These are phyloP conservation scores for Tilletia caries DNA, from an alignment of 1,284 basidiomycete species.

Conservation along the genomic window DNA sequence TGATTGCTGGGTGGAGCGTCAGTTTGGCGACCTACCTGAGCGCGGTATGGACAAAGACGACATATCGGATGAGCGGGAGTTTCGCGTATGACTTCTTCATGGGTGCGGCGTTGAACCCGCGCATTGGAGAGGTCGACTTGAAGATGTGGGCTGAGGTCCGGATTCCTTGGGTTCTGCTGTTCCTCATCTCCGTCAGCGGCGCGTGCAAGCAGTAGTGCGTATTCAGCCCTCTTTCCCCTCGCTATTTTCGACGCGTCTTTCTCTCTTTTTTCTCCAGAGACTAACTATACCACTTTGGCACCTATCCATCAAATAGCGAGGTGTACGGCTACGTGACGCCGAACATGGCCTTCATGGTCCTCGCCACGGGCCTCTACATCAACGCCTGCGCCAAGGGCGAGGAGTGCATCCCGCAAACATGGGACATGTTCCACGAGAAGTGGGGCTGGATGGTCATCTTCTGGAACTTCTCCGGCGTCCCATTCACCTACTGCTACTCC, in stretches of 20 bases:
- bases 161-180: slow-evolving; percentile 94
- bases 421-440: slow-evolving; percentile 60
- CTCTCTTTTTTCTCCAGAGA: neutral
- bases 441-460: slow-evolving; percentile 53
- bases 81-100: slow-evolving; percentile 71
- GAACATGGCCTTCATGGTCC: slow-evolving; percentile 94
- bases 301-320: slow-evolving; percentile 56
- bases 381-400: slow-evolving; percentile 72
- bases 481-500: slow-evolving; percentile 80
- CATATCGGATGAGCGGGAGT: slow-evolving; percentile 80
- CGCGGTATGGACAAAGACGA: slow-evolving; percentile 46
- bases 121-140: slow-evolving; percentile 86
- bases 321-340: slow-evolving; percentile 85
- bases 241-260: neutral
- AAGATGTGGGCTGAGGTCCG: slow-evolving; percentile 99
- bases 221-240: neutral
- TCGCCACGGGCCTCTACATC: slow-evolving; percentile 92
- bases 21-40: slow-evolving; percentile 47
- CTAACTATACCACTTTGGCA: neutral
- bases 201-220: slow-evolving; percentile 81
- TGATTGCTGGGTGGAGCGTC: slow-evolving; percentile 79
- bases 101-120: slow-evolving; percentile 91
- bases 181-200: slow-evolving; percentile 86
- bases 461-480: slow-evolving; percentile 81
- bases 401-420: slow-evolving; percentile 97